A percentile compares a stretch with the other conserved stretches of the same genome.
Evolutionary conservation across 2,329 filamentous ascomycete species (phyloP).

Genomic region (Daldinia sp.): DNA sequence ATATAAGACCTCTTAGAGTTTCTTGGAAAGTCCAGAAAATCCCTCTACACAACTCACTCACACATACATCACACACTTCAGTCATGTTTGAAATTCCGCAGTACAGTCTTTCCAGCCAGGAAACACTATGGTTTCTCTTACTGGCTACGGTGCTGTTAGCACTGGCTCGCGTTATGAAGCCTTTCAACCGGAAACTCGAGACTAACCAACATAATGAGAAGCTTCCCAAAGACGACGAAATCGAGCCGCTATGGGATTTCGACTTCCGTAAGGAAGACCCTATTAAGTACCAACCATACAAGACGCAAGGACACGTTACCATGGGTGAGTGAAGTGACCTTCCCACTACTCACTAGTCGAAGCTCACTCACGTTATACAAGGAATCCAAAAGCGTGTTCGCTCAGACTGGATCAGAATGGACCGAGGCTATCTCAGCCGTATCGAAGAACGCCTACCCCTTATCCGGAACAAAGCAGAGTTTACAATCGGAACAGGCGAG

Average conservation of each 20-base stretch:
- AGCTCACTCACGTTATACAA: slow-evolving; percentile 3
- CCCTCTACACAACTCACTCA: neutral
- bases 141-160: slow-evolving; percentile 19
- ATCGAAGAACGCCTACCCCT: slow-evolving; percentile 25
- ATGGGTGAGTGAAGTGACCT: slow-evolving; percentile 20
- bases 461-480: slow-evolving; percentile 27
- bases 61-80: neutral
- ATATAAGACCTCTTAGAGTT: neutral
- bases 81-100: slow-evolving; percentile 20
- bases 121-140: slow-evolving; percentile 16
- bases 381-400: slow-evolving; percentile 29
- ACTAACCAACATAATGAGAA: neutral
- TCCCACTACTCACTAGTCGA: neutral
- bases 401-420: slow-evolving; percentile 38
- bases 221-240: slow-evolving; percentile 1
- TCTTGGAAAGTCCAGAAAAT: neutral
- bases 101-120: neutral
- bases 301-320: slow-evolving; percentile 34
- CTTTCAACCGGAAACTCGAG: neutral
- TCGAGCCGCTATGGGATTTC: slow-evolving; percentile 25
- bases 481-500: slow-evolving; percentile 29
- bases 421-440: slow-evolving; percentile 30
- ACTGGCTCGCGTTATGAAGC: neutral
- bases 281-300: slow-evolving; percentile 35
- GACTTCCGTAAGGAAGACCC: slow-evolving; percentile 30